Evolutionary conservation across 495 filamentous ascomycete species (phyloP).

Genomic region (Penicillium paxilli): DNA sequence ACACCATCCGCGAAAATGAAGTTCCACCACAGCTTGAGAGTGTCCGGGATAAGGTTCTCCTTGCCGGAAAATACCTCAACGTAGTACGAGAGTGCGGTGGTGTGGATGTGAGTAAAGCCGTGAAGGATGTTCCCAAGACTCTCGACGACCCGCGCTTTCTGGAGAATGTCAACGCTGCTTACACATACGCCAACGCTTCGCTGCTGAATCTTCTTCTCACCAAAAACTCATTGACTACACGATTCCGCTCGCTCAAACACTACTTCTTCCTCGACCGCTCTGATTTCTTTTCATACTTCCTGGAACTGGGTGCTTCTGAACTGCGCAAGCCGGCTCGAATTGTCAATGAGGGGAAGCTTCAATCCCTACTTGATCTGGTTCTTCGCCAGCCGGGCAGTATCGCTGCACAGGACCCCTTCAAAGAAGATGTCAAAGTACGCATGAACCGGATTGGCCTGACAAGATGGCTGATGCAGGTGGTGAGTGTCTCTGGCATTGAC

Average conservation of each 20-base stretch:
- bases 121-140: slow-evolving; percentile 83
- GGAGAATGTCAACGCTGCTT: slow-evolving; percentile 93
- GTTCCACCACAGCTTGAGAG: slow-evolving; percentile 90
- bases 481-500: slow-evolving; percentile 91
- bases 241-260: slow-evolving; percentile 89
- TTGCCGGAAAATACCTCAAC: slow-evolving; percentile 97
- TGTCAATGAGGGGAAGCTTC: slow-evolving; percentile 89
- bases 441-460: slow-evolving; percentile 95
- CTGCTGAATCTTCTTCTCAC: slow-evolving; percentile 90
- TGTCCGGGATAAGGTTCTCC: slow-evolving; percentile 89
- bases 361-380: slow-evolving; percentile 91
- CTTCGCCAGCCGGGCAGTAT: slow-evolving; percentile 93
- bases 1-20: slow-evolving; percentile 87
- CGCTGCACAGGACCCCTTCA: slow-evolving; percentile 91
- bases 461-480: slow-evolving; percentile 91
- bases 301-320: slow-evolving; percentile 85
- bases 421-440: slow-evolving; percentile 93
- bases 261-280: slow-evolving; percentile 99
- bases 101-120: slow-evolving; percentile 87
- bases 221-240: slow-evolving; percentile 83
- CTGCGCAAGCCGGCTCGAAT: slow-evolving; percentile 81
- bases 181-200: slow-evolving; percentile 92
- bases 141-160: slow-evolving; percentile 89
- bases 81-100: slow-evolving; percentile 96
- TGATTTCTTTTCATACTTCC: slow-evolving; percentile 96